phyloP scores from a whole-genome alignment of 768 basidiomycete genomes.

The Lyophyllum semitale region DNA sequence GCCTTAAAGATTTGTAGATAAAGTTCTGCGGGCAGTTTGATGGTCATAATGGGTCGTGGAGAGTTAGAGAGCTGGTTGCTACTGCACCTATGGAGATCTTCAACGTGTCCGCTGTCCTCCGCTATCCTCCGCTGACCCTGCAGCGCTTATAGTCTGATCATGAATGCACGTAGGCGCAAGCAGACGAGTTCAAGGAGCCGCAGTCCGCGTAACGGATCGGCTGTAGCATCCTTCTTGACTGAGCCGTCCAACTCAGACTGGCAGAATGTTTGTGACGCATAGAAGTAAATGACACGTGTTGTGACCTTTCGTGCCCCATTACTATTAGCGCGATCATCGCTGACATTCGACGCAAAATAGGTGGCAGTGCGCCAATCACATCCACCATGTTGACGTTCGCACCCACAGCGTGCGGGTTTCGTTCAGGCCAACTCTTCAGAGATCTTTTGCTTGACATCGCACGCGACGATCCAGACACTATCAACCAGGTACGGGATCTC shows the following conservation, averaged over 20 bases:
- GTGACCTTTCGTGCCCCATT: slow-evolving; percentile 9
- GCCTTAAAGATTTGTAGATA: slow-evolving; percentile 28
- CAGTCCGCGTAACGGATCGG: not conserved
- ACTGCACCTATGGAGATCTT: no score
- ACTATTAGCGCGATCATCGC: no score
- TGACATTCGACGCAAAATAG: not conserved
- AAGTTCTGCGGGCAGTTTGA: slow-evolving; percentile 27
- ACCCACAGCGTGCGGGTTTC: not conserved
- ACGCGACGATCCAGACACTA: not conserved
- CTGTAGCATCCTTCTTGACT: not conserved
- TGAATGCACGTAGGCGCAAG: not conserved
- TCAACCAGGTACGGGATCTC: slow-evolving; percentile 6
- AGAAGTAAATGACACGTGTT: slow-evolving; percentile 1
- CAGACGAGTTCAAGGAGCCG: not conserved
- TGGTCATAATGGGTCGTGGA: not conserved
- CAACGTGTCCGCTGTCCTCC: not conserved
- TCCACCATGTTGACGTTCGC: not conserved
- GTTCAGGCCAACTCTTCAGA: not conserved
- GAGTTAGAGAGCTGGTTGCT: not conserved
- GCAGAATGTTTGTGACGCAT: not conserved
- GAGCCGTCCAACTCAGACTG: not conserved
- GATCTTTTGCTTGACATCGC: slow-evolving; percentile 10
- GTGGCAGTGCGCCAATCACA: not conserved
- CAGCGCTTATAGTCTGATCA: not conserved
- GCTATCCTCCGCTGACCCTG: not conserved